These are phyloP conservation scores for Neurospora sp. DNA, from an alignment of 495 filamentous ascomycete species.

Conservation along the genomic window DNA sequence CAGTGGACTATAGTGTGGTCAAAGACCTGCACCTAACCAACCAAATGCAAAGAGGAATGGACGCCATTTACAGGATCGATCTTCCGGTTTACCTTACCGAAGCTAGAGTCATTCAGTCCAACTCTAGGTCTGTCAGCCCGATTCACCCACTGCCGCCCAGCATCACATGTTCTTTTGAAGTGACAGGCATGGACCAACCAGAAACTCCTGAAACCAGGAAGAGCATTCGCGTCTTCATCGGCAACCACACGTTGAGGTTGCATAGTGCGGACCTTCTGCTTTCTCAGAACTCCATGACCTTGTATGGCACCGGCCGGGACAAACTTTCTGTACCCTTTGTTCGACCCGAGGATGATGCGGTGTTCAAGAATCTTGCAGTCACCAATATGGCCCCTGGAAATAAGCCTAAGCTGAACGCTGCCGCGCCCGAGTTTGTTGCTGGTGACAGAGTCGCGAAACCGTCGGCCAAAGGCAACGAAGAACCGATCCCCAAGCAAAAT, in stretches of 20 bases:
- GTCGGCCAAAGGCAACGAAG: conserved; percentile 12
- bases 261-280: conserved; percentile 89
- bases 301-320: conserved; percentile 78
- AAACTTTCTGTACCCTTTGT: conserved; percentile 90
- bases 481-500: conserved; percentile 7
- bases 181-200: conserved; percentile 44
- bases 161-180: conserved; percentile 66
- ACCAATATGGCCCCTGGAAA: conserved; percentile 36
- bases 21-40: conserved; percentile 59
- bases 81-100: conserved; percentile 83
- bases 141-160: conserved; percentile 64
- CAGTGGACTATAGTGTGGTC: conserved; percentile 61
- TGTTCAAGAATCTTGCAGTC: conserved; percentile 68
- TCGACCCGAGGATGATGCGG: conserved; percentile 75
- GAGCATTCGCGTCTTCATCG: conserved; percentile 69
- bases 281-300: conserved; percentile 76
- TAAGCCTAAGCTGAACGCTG: conserved; percentile 39
- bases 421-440: conserved; percentile 38
- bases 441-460: conserved; percentile 22
- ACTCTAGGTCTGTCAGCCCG: conserved; percentile 62
- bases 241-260: conserved; percentile 75
- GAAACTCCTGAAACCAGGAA: conserved; percentile 38
- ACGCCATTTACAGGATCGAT: conserved; percentile 57
- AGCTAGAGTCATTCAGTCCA: conserved; percentile 68
- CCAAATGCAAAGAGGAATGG: conserved; percentile 51